These are phyloP conservation scores for Oryza glaberrima DNA, from an alignment of 176 grass and related monocot species.

Conservation along the genomic window DNA sequence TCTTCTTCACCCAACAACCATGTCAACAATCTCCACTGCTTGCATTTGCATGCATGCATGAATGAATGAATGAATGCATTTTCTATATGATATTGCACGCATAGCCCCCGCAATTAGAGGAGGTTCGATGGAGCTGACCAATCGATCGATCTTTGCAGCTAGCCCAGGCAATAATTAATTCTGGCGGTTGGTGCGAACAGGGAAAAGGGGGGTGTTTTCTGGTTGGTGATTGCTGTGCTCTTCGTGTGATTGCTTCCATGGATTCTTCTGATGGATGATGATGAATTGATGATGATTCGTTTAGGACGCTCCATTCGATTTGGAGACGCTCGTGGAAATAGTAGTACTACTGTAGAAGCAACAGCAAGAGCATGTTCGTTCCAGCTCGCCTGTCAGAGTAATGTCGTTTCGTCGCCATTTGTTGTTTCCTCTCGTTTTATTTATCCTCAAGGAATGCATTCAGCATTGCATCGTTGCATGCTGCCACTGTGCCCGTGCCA, in stretches of 20 bases:
- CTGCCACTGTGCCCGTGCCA: no score
- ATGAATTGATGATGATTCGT: neutral
- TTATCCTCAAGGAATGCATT: neutral
- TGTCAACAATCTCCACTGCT: neutral
- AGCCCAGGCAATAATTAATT: neutral
- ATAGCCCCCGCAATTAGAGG: neutral
- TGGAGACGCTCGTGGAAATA: neutral
- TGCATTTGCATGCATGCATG: neutral
- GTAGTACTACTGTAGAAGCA: neutral
- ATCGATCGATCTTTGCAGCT: neutral
- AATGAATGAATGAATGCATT: neutral
- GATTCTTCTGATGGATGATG: neutral
- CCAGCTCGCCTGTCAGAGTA: neutral
- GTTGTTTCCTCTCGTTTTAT: neutral
- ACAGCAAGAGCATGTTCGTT: neutral
- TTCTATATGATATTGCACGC: neutral
- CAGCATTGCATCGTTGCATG: no score
- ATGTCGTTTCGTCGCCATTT: neutral
- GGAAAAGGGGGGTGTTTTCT: neutral
- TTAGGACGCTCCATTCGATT: neutral
- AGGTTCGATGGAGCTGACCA: neutral
- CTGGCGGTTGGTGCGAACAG: slow-evolving; percentile 14
- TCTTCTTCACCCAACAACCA: slow-evolving; percentile 39
- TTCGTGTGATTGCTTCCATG: neutral
- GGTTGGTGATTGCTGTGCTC: neutral